phyloP scores from a whole-genome alignment of 305 asterid genomes.

The Fraxinus baroniana region DNA sequence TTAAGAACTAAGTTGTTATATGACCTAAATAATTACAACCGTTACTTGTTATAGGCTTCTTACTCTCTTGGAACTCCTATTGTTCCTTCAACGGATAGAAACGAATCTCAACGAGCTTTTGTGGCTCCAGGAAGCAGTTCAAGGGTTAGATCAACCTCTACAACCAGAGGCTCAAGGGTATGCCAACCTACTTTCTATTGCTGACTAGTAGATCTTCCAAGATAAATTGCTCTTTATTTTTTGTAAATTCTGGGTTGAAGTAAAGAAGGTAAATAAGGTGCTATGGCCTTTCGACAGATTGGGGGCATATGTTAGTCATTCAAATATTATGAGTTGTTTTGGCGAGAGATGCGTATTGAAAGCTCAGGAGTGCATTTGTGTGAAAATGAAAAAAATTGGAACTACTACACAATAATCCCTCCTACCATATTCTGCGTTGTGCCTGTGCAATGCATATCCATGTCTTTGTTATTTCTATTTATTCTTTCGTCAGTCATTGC shows the following conservation, averaged over 20 bases:
- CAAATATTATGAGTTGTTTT: too few species aligned
- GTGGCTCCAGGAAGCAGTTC: slow-evolving; percentile 66
- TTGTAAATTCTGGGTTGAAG: slow-evolving; percentile 7
- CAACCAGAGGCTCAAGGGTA: slow-evolving; percentile 93
- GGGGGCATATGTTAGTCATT: neutral
- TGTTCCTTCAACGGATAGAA: slow-evolving; percentile 67
- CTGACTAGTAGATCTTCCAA: slow-evolving; percentile 13
- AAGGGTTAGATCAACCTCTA: slow-evolving; percentile 60
- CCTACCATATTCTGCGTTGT: too few species aligned
- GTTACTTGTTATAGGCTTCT: slow-evolving; percentile 70
- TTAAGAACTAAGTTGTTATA: neutral
- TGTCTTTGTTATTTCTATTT: slow-evolving; percentile 34
- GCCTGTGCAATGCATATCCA: too few species aligned
- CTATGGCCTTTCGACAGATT: too few species aligned
- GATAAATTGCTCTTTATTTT: slow-evolving; percentile 12
- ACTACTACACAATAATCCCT: too few species aligned
- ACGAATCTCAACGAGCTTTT: slow-evolving; percentile 53
- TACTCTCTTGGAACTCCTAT: slow-evolving; percentile 96
- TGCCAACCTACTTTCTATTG: slow-evolving; percentile 21
- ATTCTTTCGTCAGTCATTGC: slow-evolving; percentile 41
- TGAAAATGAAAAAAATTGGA: too few species aligned
- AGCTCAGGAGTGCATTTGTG: too few species aligned
- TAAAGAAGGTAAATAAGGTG: neutral
- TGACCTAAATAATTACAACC: neutral
- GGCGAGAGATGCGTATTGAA: too few species aligned